Evolutionary conservation across 805 yeast genomes (phyloP).

Genomic region (Tanozyma kutaoensis): DNA sequence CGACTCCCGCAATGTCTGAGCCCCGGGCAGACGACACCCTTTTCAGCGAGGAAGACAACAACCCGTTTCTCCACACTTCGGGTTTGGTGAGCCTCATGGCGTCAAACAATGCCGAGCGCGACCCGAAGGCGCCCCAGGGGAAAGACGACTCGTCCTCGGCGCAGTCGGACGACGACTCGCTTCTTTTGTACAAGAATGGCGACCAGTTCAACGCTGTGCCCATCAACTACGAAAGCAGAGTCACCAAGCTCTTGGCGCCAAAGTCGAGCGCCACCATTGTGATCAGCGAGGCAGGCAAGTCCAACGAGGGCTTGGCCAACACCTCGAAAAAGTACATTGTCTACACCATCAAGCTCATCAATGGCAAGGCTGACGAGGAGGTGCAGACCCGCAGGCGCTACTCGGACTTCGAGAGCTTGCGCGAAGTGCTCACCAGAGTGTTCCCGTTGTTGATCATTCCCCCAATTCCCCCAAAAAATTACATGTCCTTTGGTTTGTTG

Average conservation of each 20-base stretch:
- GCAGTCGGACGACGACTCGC: slow-evolving; percentile 14
- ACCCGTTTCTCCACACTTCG: slow-evolving; percentile 17
- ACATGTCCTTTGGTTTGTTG: slow-evolving; percentile 18
- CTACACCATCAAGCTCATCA: slow-evolving; percentile 62
- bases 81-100: slow-evolving; percentile 13
- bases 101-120: neutral
- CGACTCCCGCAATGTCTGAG: too few relatives aligned
- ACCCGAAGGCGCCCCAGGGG: neutral
- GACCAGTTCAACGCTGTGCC: slow-evolving; percentile 13
- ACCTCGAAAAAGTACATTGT: slow-evolving; percentile 56
- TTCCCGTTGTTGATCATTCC: slow-evolving; percentile 81
- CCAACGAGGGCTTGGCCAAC: slow-evolving; percentile 61
- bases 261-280: slow-evolving; percentile 15
- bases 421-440: slow-evolving; percentile 55
- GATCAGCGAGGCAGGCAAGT: slow-evolving; percentile 76
- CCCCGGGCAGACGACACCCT: too few relatives aligned
- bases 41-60: slow-evolving; percentile 29
- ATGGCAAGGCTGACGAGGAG: slow-evolving; percentile 24
- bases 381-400: slow-evolving; percentile 68
- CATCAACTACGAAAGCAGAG: slow-evolving; percentile 21
- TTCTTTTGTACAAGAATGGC: slow-evolving; percentile 13
- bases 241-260: slow-evolving; percentile 19
- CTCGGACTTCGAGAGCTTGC: slow-evolving; percentile 79
- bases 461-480: slow-evolving; percentile 65
- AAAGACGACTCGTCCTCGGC: slow-evolving; percentile 1